These are phyloP conservation scores for Apiotrichum porosum DNA, from an alignment of 1,284 basidiomycete genomes.

Conservation along the genomic window DNA sequence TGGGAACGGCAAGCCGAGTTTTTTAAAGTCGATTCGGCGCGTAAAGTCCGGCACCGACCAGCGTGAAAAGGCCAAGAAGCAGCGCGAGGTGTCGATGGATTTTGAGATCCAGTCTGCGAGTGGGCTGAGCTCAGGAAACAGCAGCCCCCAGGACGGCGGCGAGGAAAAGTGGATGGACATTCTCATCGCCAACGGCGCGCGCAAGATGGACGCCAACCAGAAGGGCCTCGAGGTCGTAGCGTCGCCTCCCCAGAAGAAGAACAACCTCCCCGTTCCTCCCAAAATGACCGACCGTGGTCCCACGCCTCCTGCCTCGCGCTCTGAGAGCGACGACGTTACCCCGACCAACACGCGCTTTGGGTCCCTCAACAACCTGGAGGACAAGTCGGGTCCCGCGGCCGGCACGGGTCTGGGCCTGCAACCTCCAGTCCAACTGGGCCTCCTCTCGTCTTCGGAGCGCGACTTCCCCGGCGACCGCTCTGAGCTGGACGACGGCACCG, in stretches of 20 bases:
- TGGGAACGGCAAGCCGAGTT: slow-evolving; percentile 55
- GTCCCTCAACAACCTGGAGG: slow-evolving; percentile 1
- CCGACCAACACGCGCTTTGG: slow-evolving; percentile 6
- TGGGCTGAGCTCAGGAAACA: slow-evolving; percentile 32
- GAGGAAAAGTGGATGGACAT: slow-evolving; percentile 61
- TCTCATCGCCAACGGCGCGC: slow-evolving; percentile 61
- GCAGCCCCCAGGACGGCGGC: slow-evolving; percentile 42
- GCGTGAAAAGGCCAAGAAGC: slow-evolving; percentile 42
- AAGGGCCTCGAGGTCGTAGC: not conserved
- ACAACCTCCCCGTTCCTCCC: not conserved
- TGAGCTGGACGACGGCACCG: slow-evolving; percentile 8
- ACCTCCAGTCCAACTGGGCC: not conserved
- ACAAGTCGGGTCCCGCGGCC: too few relatives aligned
- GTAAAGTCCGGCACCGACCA: slow-evolving; percentile 26
- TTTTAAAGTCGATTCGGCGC: slow-evolving; percentile 24
- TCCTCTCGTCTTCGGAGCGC: not conserved
- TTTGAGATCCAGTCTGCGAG: slow-evolving; percentile 42
- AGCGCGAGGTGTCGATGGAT: slow-evolving; percentile 47
- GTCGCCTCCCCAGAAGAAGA: not conserved
- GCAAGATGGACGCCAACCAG: slow-evolving; percentile 52
- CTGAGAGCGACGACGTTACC: slow-evolving; percentile 2
- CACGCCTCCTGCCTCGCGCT: not conserved
- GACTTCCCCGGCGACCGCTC: not conserved
- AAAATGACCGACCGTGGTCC: not conserved
- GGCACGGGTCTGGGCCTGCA: slow-evolving; percentile 6